Conservation (phyloP, 371 early-diverging fungal species). For the Lichtheimia corymbifera region DNA sequence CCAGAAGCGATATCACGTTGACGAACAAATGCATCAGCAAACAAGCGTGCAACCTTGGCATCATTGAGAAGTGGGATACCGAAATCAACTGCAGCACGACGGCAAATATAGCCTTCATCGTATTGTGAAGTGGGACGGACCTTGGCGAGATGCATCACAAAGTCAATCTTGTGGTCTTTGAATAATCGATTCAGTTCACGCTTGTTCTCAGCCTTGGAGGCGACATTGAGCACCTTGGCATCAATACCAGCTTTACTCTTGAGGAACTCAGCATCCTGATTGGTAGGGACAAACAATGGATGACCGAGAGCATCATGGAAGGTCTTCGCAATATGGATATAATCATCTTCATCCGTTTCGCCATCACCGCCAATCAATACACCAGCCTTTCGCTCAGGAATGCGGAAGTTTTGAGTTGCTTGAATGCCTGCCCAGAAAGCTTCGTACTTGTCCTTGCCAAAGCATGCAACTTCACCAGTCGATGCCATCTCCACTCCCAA, state of each 20-base stretch:
- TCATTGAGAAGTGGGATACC: slow-evolving; percentile 88
- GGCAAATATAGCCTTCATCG: slow-evolving; percentile 74
- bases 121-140: slow-evolving; percentile 61
- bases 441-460: slow-evolving; percentile 85
- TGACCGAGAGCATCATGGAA: slow-evolving; percentile 64
- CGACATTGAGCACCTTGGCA: slow-evolving; percentile 51
- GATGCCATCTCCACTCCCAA: slow-evolving; percentile 97
- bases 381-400: slow-evolving; percentile 63
- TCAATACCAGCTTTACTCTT: slow-evolving; percentile 41
- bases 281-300: slow-evolving; percentile 69
- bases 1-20: slow-evolving; percentile 32
- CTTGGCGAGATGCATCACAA: slow-evolving; percentile 78
- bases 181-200: slow-evolving; percentile 60
- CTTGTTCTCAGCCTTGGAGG: slow-evolving; percentile 42
- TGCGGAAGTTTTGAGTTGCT: slow-evolving; percentile 85
- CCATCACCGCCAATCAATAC: slow-evolving; percentile 76
- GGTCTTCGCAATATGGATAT: slow-evolving; percentile 64
- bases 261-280: slow-evolving; percentile 54
- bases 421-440: slow-evolving; percentile 81
- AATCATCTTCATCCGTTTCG: slow-evolving; percentile 69
- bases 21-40: slow-evolving; percentile 71
- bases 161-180: slow-evolving; percentile 67
- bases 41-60: slow-evolving; percentile 73
- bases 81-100: slow-evolving; percentile 87
- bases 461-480: slow-evolving; percentile 96